A percentile compares a stretch with the other conserved stretches of the same genome.
phyloP scores from a whole-genome alignment of 78 protist genomes.

The Speleostelium caveatum region DNA sequence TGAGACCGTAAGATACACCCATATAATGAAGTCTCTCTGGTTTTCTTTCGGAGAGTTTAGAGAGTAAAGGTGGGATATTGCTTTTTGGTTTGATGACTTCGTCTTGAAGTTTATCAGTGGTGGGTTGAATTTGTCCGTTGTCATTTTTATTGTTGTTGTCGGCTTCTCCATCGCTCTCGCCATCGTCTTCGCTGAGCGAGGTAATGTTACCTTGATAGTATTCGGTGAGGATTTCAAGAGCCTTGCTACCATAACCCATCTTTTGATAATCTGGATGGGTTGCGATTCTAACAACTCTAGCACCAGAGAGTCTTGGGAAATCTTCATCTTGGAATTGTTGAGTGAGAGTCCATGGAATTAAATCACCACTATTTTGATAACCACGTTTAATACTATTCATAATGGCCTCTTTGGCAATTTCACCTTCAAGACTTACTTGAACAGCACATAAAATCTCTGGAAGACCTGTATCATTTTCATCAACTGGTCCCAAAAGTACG shows the following conservation, averaged over 20 bases:
- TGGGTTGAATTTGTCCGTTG: not conserved
- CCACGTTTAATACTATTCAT: conserved; percentile 85
- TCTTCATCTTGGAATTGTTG: conserved; percentile 95
- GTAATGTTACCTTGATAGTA: conserved; percentile 92
- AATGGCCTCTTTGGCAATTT: conserved; percentile 85
- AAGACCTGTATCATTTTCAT: conserved; percentile 43
- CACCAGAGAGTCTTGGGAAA: conserved; percentile 97
- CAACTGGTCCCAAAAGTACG: conserved; percentile 95
- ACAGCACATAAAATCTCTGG: conserved; percentile 97
- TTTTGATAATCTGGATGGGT: conserved; percentile 94
- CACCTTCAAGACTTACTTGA: conserved; percentile 97
- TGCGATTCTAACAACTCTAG: conserved; percentile 98
- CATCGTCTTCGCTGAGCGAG: not conserved
- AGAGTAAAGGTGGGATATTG: conserved; percentile 93
- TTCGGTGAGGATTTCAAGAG: conserved; percentile 87
- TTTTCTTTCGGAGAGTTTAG: conserved; percentile 70
- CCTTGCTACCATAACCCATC: conserved; percentile 98
- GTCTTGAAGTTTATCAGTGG: not conserved
- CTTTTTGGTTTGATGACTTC: conserved; percentile 71
- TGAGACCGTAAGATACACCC: conserved; percentile 96
- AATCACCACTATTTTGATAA: conserved; percentile 94
- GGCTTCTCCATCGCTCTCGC: not conserved
- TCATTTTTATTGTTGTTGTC: conserved; percentile 15
- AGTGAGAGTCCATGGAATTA: conserved; percentile 99
- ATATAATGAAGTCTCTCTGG: conserved; percentile 95